Evolutionary conservation across 2,329 filamentous ascomycete genomes (phyloP), one percentile per base, ranked within the genome.

Genomic region (Penicillium sp.): DNA sequence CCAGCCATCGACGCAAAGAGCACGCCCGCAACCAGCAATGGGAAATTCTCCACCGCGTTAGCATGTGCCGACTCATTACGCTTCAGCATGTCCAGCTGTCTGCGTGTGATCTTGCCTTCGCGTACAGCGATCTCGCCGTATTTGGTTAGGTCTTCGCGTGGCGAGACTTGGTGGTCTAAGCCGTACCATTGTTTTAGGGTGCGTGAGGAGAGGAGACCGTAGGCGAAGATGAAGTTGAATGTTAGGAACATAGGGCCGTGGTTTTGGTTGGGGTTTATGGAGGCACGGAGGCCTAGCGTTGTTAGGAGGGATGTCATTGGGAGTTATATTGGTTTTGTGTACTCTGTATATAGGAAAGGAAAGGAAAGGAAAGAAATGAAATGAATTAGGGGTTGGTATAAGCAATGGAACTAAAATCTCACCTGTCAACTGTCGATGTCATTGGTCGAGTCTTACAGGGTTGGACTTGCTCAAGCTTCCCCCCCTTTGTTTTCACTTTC

Each of bases 161-260:
- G 79, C 37, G 72, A 75, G 22, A 66, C 71, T 43, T 82, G 76
- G 67, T 81, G 78, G 67, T 81, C 79, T 57, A 80, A 64, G 26
- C 74, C 72, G 64, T 74, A 74, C 53, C 61, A 64, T 55, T 74
- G 64, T 56, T 80, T 81, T 17, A 74, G 66, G 7, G 69, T 68
- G n/a, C 78, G 76, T 1, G 77, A 72, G 35, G 77, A 75, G 28
- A 79, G 68, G 10, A 77, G 17, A 14, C 68, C 70, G 67, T 81
- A 80, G 10, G 77, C 75, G 64, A 47, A 11, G 31, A 36, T 9
- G 16, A 47, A 47, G 44, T 47, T 35, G 16, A 28, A 47, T n/a
- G 31, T 37, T 28, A 47, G 44, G 44, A 47, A 47, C 5, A 16
- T 12, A 6, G 31, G 44, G 31, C 44, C 44, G 30, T 46, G 16